Conservation (phyloP, 305 asterid species). For the Rubia tinctorum region DNA sequence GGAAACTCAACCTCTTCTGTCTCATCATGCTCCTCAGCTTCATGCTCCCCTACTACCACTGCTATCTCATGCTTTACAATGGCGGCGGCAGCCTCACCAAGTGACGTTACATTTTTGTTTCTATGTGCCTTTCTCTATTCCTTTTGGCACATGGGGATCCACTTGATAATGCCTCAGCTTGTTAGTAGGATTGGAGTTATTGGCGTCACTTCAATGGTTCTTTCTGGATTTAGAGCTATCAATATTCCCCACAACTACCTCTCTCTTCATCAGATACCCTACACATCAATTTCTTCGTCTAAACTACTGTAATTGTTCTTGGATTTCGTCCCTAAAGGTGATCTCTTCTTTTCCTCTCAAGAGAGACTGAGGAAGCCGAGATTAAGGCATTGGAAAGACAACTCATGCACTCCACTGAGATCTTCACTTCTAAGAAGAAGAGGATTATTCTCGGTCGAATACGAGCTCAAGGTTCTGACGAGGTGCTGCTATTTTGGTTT, state of each 20-base stretch:
- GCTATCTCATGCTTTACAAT: conserved; percentile 83
- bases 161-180: conserved; percentile 91
- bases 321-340: no score
- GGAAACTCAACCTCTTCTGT: conserved; percentile 98
- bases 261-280: conserved; percentile 79
- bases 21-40: conserved; percentile 83
- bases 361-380: conserved; percentile 92
- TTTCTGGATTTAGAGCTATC: conserved; percentile 98
- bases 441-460: conserved; percentile 77
- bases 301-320: no score
- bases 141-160: conserved; percentile 97
- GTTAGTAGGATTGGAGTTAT: conserved; percentile 98
- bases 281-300: no score
- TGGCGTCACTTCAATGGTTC: conserved; percentile 93
- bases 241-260: conserved; percentile 93
- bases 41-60: conserved; percentile 96
- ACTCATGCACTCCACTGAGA: conserved; percentile 93
- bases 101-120: conserved; percentile 56
- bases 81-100: conserved; percentile 85
- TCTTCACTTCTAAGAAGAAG: conserved; percentile 90
- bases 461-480: conserved; percentile 82
- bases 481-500: conserved; percentile 42
- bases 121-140: conserved; percentile 78
- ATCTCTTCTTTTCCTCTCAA: conserved; percentile 22
- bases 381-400: conserved; percentile 93